Evolutionary conservation across 2,329 filamentous ascomycete species (phyloP), one percentile per base, ranked within the genome.

Genomic region (Fusarium sulawesiense): DNA sequence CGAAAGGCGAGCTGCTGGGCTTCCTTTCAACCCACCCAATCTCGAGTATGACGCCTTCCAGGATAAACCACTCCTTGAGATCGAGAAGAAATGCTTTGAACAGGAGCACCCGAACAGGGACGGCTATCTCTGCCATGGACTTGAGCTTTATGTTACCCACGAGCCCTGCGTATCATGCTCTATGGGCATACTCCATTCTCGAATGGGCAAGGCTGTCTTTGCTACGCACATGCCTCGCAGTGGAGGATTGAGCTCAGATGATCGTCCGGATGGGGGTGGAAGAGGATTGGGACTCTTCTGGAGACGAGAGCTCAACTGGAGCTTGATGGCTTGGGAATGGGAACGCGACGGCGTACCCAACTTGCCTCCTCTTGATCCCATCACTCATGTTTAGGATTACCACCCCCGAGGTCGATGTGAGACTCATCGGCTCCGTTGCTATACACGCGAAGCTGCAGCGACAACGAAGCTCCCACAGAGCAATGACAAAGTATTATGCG

Each of bases 151-250:
- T 81, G 85, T 97, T 65, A 97, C 94, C 4, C 94, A 98, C 77
- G 96, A 99, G 81, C 96, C 96, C 7, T 99, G 96, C 78, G 88
- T 97, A 64, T 97, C 97, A 88, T 99, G 96, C 81, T 93, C 92
- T 37, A 98, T 98, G 96, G 96, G 93, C 2, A 92, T 98, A 73
- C 85, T 98, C 23, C 94, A 98, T 78, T 98, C 95, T 11, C 89
- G 96, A 53, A 97, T 99, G 86, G 91, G 93, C 46, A 90, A 92
- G 56, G 92, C 94, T 54, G 87, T 97, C 41, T 97, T 97, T 80
- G 89, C 88, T 68, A 86, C 90, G 67, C 88, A 92, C 58, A 96
- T 97, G 92, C 87, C 88, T 48, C 83, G 88, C 68, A 97, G 92
- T 14, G 95, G 95, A 51, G 94, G 93, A 45, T 85, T 98, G 82